Evolutionary conservation across 768 basidiomycete species (phyloP).

Genomic region (Tulasnella sp.): DNA sequence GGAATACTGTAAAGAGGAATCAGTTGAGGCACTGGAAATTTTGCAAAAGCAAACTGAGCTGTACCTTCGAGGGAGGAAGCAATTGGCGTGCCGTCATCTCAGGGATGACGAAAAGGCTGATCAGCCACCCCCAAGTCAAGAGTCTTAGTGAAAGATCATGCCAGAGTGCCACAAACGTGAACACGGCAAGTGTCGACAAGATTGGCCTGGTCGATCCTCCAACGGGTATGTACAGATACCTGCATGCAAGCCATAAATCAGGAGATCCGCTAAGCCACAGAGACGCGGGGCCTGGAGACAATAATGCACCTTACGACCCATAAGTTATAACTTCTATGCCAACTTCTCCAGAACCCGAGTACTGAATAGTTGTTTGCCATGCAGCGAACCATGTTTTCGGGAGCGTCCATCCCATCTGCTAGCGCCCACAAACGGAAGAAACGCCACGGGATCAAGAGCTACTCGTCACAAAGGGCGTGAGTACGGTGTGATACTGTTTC

Average conservation of each 20-base stretch:
- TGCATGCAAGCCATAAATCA: slow-evolving; percentile 30
- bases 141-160: slow-evolving; percentile 85
- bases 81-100: slow-evolving; percentile 59
- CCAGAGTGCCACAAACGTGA: slow-evolving; percentile 97
- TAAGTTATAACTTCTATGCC: slow-evolving; percentile 94
- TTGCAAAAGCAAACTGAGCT: slow-evolving; percentile 22
- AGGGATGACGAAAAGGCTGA: slow-evolving; percentile 82
- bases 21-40: not conserved
- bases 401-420: slow-evolving; percentile 79
- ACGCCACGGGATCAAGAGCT: slow-evolving; percentile 92
- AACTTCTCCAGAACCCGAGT: slow-evolving; percentile 88
- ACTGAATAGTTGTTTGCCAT: slow-evolving; percentile 96
- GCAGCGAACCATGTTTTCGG: slow-evolving; percentile 99
- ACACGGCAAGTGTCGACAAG: slow-evolving; percentile 67
- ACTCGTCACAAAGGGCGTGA: not conserved
- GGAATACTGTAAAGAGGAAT: slow-evolving; percentile 50
- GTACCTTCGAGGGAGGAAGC: slow-evolving; percentile 58
- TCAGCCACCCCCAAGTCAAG: slow-evolving; percentile 94
- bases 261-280: not conserved
- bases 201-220: slow-evolving; percentile 58
- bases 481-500: not conserved
- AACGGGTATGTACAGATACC: slow-evolving; percentile 91
- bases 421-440: slow-evolving; percentile 96
- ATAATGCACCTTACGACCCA: slow-evolving; percentile 77
- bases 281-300: not conserved